A percentile compares a stretch with the other conserved stretches of the same genome.
Evolutionary conservation across 1,284 basidiomycete species (phyloP).

Genomic region (Bjerkandera adusta): DNA sequence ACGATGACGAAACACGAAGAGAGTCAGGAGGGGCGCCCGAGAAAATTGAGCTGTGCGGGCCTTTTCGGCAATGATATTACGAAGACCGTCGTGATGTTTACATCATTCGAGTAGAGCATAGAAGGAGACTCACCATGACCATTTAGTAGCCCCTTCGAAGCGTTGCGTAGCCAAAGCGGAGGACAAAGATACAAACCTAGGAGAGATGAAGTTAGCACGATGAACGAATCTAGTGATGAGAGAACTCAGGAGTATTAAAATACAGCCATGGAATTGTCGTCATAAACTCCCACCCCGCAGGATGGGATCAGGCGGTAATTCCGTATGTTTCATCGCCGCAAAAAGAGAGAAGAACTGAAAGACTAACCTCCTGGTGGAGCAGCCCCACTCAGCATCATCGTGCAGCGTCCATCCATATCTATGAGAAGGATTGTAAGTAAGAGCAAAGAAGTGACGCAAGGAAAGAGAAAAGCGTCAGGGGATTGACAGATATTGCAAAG

Average conservation of each 20-base stretch:
- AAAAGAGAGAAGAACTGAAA: conserved; percentile 13
- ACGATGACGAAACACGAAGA: neutral
- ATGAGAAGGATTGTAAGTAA: conserved; percentile 12
- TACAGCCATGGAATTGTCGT: conserved; percentile 78
- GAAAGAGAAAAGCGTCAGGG: conserved; percentile 41
- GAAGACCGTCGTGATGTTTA: conserved; percentile 84
- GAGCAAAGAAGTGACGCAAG: conserved; percentile 4
- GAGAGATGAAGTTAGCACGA: neutral
- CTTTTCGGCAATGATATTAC: conserved; percentile 77
- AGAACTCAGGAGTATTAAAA: conserved; percentile 53
- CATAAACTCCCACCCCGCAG: conserved; percentile 40
- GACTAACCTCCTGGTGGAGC: conserved; percentile 19
- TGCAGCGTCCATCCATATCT: neutral
- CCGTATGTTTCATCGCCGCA: conserved; percentile 59
- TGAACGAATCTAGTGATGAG: conserved; percentile 9
- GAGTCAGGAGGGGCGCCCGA: conserved; percentile 77
- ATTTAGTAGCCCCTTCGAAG: too few species aligned
- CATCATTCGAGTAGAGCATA: conserved; percentile 40
- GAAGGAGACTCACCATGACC: conserved; percentile 32
- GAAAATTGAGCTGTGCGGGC: conserved; percentile 82
- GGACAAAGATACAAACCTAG: conserved; percentile 27
- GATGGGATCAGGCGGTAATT: conserved; percentile 74
- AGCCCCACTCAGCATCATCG: conserved; percentile 2
- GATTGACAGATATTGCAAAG: conserved; percentile 64
- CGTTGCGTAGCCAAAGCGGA: too few species aligned